Conservation (phyloP, 306 rosid species). For the Lagenaria siceraria region DNA sequence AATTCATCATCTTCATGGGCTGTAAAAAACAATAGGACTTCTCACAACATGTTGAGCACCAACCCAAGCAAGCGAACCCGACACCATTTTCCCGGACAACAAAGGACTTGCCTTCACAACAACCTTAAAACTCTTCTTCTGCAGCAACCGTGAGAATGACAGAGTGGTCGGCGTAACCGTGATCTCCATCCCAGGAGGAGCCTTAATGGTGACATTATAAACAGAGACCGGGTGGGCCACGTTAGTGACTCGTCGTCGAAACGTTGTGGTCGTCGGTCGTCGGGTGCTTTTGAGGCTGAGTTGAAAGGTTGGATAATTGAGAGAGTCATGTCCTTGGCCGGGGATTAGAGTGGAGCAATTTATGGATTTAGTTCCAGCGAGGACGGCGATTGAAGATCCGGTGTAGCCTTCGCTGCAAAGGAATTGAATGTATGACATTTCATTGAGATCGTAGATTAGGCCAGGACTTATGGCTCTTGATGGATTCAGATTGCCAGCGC, state of each 20-base stretch:
- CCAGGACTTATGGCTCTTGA: conserved; percentile 57
- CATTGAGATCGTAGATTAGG: conserved; percentile 59
- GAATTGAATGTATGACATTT: conserved; percentile 49
- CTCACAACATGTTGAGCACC: conserved; percentile 36
- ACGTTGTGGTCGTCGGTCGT: conserved; percentile 25
- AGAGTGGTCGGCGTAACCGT: conserved; percentile 40
- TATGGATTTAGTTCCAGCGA: conserved; percentile 37
- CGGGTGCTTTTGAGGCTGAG: conserved; percentile 27
- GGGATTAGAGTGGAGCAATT: conserved; percentile 60
- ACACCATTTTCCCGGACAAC: conserved; percentile 24
- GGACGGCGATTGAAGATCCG: conserved; percentile 29
- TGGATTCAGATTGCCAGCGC: conserved; percentile 72
- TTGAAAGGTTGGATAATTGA: conserved; percentile 74
- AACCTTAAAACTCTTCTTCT: conserved; percentile 58
- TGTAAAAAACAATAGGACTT: conserved; percentile 64
- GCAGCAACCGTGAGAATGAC: conserved; percentile 26
- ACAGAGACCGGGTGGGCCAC: conserved; percentile 45
- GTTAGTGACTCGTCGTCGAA: conserved; percentile 57
- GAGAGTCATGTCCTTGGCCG: conserved; percentile 54
- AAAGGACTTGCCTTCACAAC: conserved; percentile 51
- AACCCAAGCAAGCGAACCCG: conserved; percentile 58
- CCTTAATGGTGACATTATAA: conserved; percentile 41
- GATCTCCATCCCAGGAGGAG: conserved; percentile 56
- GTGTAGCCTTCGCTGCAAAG: conserved; percentile 70
- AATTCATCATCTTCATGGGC: conserved; percentile 9